Evolutionary conservation across 345 rosid genomes (phyloP), one percentile per base, ranked within the genome.

Genomic region (Ricinus communis): DNA sequence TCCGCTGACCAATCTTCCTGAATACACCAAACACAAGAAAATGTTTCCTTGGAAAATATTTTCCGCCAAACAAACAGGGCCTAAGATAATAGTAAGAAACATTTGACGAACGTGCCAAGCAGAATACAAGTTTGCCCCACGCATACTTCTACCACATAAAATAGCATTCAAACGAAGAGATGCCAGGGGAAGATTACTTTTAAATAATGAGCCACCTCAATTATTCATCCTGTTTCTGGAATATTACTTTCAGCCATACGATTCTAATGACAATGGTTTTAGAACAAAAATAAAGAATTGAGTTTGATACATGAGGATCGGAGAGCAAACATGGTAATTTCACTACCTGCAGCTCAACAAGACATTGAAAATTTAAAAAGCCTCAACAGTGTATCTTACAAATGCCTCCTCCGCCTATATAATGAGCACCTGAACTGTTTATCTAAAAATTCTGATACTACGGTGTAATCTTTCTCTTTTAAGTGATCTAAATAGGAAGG

Each of bases 371-470:
- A 12, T 46, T 45, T 59, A 14, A 46, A 28, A 6, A 5, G 16
- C 53, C 68, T 71, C 68, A 53, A 71, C 60, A 62, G 27, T 71
- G 60, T 51, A 71, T 62, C 40, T 71, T 71, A 62, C 75, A 63
- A 8, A 63, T 40, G 31, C 63, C 69, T 71, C 49, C 27, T n/a
- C n/a, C n/a, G n/a, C n/a, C 10, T 19, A 12, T 9, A 55, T 54
- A 43, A 24, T 24, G 33, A 0, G 12, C 13, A 33, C 30, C 64
- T 69, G 11, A 45, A 45, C 19, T 71, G 43, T 22, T 14, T 45
- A 31, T 40, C 67, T 41, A 24, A 62, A 68, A 68, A 24, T 54
- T 54, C 51, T 53, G 62, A 21, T 27, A 22, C 63, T 59, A 14
- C 16, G 3, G 55, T 30, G 18, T 72, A 56, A 64, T 54, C 57